These are phyloP conservation scores for Cyberlindnera japonica DNA, from an alignment of 805 yeast species.

Conservation along the genomic window DNA sequence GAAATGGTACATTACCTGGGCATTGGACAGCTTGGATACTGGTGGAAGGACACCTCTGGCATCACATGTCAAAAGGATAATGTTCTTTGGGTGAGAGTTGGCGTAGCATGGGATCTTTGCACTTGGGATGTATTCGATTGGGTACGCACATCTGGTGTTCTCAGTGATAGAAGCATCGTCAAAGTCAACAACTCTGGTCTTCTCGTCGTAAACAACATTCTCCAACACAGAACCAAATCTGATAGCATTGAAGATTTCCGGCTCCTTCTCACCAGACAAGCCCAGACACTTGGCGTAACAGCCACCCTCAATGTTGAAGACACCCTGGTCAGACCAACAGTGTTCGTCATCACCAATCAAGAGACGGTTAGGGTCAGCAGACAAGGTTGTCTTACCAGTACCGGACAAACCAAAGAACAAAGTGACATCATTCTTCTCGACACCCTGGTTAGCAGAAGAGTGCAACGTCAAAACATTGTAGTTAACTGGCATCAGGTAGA, in stretches of 20 bases:
- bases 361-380: slow-evolving; percentile 92
- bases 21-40: slow-evolving; percentile 85
- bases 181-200: slow-evolving; percentile 81
- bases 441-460: slow-evolving; percentile 93
- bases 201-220: slow-evolving; percentile 82
- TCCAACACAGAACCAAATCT: slow-evolving; percentile 93
- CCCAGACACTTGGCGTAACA: slow-evolving; percentile 98
- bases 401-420: slow-evolving; percentile 96
- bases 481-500: slow-evolving; percentile 95
- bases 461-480: slow-evolving; percentile 90
- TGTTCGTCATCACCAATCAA: slow-evolving; percentile 99
- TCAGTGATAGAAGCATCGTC: slow-evolving; percentile 80
- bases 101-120: slow-evolving; percentile 95
- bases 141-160: slow-evolving; percentile 98
- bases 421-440: slow-evolving; percentile 76
- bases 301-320: slow-evolving; percentile 98
- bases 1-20: slow-evolving; percentile 98
- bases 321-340: slow-evolving; percentile 98
- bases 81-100: slow-evolving; percentile 86
- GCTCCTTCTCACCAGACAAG: slow-evolving; percentile 87
- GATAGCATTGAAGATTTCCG: slow-evolving; percentile 94
- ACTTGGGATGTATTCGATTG: slow-evolving; percentile 93
- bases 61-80: slow-evolving; percentile 90
- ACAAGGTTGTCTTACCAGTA: slow-evolving; percentile 95
- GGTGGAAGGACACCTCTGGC: slow-evolving; percentile 98